Evolutionary conservation across 2,329 filamentous ascomycete species (phyloP), one percentile per base, ranked within the genome.

Genomic region (Cordyceps tenuipes): DNA sequence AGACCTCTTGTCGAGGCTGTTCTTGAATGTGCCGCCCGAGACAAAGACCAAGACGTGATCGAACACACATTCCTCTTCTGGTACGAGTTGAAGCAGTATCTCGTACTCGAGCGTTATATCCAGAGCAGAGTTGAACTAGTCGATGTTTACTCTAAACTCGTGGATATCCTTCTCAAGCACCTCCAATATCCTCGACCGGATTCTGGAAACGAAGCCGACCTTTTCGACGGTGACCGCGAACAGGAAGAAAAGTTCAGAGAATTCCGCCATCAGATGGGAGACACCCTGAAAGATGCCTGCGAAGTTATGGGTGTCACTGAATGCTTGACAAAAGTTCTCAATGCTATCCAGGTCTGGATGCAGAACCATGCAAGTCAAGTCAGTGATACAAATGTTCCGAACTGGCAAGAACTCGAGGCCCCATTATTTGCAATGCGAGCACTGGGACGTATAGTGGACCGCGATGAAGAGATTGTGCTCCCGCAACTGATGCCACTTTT

Each of bases 61-160:
- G 90, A 91, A 58, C 86, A 94, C 68, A 99, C 95, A 0, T 99
- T 99, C 75, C 86, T 85, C 66, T 97, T 99, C 76, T 99, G 94
- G 94, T 97, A 95, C 71, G 94, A 99, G 70, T 82, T 99, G 51
- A 99, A 99, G 78, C 91, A 97, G 72, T 97, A 96, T 71, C 80
- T 99, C 52, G 91, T 92, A 1, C 75, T 99, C 57, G 93, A 97
- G 41, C 88, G 88, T 65, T 99, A 97, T 71, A 89, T 90, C 56
- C 83, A 91, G 67, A 89, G 92, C 46, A 85, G 92, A 56, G 73
- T 91, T 64, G 82, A 89, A 67, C 83, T 91, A 59, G 80, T 90
- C 41, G 90, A 95, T 65, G 78, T 97, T 51, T 99, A 91, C 73
- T 89, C 91, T 2, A 88, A 89, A 70, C 80, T 99, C 44, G 92